phyloP scores from a whole-genome alignment of 495 filamentous ascomycete species.

The Xylaria castorea region DNA sequence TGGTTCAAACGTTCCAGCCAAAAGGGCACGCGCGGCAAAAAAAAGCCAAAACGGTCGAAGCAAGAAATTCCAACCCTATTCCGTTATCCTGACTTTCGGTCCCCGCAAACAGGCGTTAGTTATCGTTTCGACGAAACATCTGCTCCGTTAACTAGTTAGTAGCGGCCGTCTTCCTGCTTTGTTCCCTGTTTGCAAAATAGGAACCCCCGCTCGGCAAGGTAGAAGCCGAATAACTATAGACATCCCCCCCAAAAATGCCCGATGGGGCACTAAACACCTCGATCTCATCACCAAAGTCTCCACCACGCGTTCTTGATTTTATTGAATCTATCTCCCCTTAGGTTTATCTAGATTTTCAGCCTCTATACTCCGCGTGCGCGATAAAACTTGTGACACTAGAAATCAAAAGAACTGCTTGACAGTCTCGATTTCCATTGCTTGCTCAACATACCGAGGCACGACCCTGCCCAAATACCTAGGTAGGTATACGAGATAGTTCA shows the following conservation, averaged over 20 bases:
- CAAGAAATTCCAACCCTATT: too few relatives aligned
- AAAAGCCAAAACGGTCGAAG: not conserved
- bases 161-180: not conserved
- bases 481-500: not conserved
- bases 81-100: not conserved
- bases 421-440: not conserved
- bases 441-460: not conserved
- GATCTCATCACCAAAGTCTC: conserved; percentile 19
- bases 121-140: not conserved
- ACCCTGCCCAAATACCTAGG: not conserved
- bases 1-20: conserved; percentile 7
- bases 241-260: conserved; percentile 14
- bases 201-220: not conserved
- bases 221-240: not conserved
- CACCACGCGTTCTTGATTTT: conserved; percentile 9
- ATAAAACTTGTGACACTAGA: not conserved
- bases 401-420: not conserved
- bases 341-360: conserved; percentile 2
- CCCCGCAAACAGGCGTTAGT: conserved; percentile 8
- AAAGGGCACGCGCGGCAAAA: not conserved
- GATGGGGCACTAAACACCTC: conserved; percentile 21
- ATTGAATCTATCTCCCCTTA: not conserved
- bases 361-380: not conserved
- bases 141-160: not conserved
- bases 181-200: not conserved